A percentile compares a stretch with the other conserved stretches of the same genome.
These are phyloP conservation scores for Golubevia sp. DNA, from an alignment of 1,284 basidiomycete genomes.

Conservation along the genomic window DNA sequence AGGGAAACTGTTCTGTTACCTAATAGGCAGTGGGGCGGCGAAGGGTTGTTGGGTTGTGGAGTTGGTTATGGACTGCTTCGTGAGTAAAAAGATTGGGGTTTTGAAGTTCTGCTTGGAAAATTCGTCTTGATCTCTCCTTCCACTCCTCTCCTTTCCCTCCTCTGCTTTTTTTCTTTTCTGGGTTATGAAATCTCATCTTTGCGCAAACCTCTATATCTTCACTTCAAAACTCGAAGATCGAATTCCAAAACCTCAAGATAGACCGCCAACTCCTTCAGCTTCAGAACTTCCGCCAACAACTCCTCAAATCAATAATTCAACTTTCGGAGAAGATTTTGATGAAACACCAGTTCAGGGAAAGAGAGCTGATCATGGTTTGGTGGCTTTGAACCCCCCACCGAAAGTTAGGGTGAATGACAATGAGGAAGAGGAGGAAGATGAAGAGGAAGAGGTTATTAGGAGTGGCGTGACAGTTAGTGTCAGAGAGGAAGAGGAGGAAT, in stretches of 20 bases:
- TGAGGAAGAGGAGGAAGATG: conserved; percentile 22
- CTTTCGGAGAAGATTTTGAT: conserved; percentile 1
- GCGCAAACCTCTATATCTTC: too few relatives aligned
- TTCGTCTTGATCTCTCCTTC: too few relatives aligned
- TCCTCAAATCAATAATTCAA: conserved; percentile 10
- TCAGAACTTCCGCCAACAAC: conserved; percentile 15
- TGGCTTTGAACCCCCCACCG: too few relatives aligned
- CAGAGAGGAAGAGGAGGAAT: conserved; percentile 32
- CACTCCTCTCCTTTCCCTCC: too few relatives aligned
- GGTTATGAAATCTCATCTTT: too few relatives aligned
- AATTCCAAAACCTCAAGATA: conserved; percentile 41
- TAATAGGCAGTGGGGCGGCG: conserved; percentile 53
- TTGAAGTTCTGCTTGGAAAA: too few relatives aligned
- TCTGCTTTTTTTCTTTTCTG: too few relatives aligned
- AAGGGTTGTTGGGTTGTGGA: conserved; percentile 52
- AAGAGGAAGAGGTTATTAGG: conserved; percentile 26
- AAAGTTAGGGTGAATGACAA: conserved; percentile 1
- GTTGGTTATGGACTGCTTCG: conserved; percentile 52
- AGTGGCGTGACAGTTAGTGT: conserved; percentile 37
- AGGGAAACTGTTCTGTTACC: conserved; percentile 55
- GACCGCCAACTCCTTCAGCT: conserved; percentile 8
- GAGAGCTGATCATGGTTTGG: too few relatives aligned
- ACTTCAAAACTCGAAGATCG: conserved; percentile 11
- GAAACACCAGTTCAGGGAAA: conserved; percentile 5
- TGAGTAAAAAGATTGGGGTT: conserved; percentile 2